phyloP scores from a whole-genome alignment of 257 asterid species.

The Orobanche coerulescens region DNA sequence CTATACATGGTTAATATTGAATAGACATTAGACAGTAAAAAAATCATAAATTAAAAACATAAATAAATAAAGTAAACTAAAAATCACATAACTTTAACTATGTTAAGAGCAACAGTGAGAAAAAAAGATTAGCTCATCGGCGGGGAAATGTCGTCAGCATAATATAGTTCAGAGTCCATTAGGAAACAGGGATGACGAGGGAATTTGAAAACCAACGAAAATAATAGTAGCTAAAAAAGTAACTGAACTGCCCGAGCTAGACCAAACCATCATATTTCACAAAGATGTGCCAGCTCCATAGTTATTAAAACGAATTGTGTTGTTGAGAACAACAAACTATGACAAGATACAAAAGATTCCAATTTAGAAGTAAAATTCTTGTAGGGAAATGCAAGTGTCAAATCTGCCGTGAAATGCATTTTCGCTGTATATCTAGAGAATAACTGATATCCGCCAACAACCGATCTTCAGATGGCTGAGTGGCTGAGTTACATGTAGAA shows the following conservation, averaged over 20 bases:
- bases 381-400: background rate
- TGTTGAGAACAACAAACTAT: background rate
- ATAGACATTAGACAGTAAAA: background rate
- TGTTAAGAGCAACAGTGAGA: background rate
- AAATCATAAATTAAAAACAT: too few species aligned
- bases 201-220: constrained; percentile 4
- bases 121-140: background rate
- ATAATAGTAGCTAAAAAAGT: background rate
- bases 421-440: background rate
- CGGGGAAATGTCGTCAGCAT: background rate
- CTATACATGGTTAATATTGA: background rate
- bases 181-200: background rate
- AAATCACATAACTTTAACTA: background rate
- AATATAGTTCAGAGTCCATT: background rate
- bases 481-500: background rate
- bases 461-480: background rate
- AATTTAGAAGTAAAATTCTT: background rate
- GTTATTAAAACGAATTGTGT: background rate
- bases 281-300: background rate
- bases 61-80: too few species aligned
- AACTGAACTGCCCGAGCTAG: background rate
- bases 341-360: background rate
- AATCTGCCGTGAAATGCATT: background rate
- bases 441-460: background rate
- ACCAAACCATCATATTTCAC: constrained; percentile 3